These are phyloP conservation scores for Fonsecaea nubica DNA, from an alignment of 2,329 filamentous ascomycete genomes.

Conservation along the genomic window DNA sequence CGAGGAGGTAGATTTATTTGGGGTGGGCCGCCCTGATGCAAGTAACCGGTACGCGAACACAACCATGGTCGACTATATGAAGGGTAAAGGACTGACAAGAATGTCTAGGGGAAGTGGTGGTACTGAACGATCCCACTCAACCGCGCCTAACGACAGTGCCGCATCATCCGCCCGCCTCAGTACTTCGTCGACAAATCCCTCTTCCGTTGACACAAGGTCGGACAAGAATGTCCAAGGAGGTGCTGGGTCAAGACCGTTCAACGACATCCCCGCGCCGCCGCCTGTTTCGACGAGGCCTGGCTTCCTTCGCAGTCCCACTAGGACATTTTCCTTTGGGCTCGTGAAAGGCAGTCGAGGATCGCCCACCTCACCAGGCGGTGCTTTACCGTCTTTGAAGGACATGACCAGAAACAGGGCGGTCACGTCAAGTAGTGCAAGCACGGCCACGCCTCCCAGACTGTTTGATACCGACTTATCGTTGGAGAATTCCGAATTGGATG, in stretches of 20 bases:
- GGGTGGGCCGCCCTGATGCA: constrained; percentile 45
- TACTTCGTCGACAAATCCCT: constrained; percentile 63
- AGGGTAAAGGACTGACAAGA: constrained; percentile 17
- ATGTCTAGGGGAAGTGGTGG: constrained; percentile 55
- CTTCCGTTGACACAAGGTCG: constrained; percentile 57
- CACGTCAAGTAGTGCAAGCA: constrained; percentile 57
- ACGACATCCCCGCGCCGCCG: constrained; percentile 52
- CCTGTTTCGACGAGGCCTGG: constrained; percentile 44
- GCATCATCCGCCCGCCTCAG: constrained; percentile 59
- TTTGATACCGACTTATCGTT: constrained; percentile 53
- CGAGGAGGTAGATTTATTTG: constrained; percentile 48
- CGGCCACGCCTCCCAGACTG: constrained; percentile 59
- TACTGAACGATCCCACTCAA: constrained; percentile 56
- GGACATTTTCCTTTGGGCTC: constrained; percentile 62
- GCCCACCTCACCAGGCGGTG: constrained; percentile 36
- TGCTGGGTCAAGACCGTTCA: constrained; percentile 46
- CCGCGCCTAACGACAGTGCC: constrained; percentile 53
- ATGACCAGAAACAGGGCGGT: constrained; percentile 54
- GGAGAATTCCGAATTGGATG: constrained; percentile 48
- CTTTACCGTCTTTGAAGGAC: constrained; percentile 36
- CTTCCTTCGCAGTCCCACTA: constrained; percentile 55
- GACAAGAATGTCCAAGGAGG: constrained; percentile 48
- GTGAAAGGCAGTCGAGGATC: constrained; percentile 46
- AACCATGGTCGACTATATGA: not conserved
- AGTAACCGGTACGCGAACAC: constrained; percentile 47